Evolutionary conservation across 2,329 filamentous ascomycete genomes (phyloP).

Genomic region (Tolypocladium tropicale): DNA sequence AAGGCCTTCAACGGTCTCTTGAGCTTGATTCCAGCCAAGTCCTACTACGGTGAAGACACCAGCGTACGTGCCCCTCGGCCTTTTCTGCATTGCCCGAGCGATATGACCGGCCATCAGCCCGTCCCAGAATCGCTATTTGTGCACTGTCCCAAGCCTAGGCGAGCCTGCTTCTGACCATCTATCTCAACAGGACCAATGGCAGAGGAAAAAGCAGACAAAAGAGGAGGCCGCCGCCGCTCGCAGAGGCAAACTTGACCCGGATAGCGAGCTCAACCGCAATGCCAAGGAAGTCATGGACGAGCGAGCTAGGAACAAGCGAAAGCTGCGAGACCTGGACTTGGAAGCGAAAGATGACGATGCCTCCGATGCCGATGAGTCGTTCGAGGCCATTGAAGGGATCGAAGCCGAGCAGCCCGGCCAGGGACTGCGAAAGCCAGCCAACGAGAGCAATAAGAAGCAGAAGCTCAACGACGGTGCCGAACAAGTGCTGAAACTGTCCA

Average conservation of each 20-base stretch:
- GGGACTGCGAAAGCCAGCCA: conserved; percentile 42
- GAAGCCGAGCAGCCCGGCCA: conserved; percentile 53
- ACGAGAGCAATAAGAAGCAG: conserved; percentile 47
- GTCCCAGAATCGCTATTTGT: background rate
- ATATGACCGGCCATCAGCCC: background rate
- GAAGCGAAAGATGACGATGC: conserved; percentile 34
- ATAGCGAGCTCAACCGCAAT: conserved; percentile 67
- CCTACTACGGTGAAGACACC: conserved; percentile 80
- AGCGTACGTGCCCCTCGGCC: conserved; percentile 48
- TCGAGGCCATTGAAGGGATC: conserved; percentile 40
- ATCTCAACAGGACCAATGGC: conserved; percentile 69
- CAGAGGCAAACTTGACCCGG: conserved; percentile 82
- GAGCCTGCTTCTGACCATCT: background rate
- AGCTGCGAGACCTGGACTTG: conserved; percentile 55
- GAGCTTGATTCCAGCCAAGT: conserved; percentile 79
- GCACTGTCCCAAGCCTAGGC: background rate
- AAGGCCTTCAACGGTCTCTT: conserved; percentile 79
- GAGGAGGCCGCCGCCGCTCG: conserved; percentile 75
- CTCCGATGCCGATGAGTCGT: conserved; percentile 31
- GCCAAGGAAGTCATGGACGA: conserved; percentile 93
- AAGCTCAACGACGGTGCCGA: conserved; percentile 22
- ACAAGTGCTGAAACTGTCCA: conserved; percentile 36
- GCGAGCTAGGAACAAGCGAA: conserved; percentile 65
- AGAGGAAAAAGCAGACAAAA: conserved; percentile 90
- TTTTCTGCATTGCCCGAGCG: background rate